Evolutionary conservation across 371 early-diverging fungal species (phyloP), one percentile per base, ranked within the genome.

Genomic region (Actinomortierella wolfii): DNA sequence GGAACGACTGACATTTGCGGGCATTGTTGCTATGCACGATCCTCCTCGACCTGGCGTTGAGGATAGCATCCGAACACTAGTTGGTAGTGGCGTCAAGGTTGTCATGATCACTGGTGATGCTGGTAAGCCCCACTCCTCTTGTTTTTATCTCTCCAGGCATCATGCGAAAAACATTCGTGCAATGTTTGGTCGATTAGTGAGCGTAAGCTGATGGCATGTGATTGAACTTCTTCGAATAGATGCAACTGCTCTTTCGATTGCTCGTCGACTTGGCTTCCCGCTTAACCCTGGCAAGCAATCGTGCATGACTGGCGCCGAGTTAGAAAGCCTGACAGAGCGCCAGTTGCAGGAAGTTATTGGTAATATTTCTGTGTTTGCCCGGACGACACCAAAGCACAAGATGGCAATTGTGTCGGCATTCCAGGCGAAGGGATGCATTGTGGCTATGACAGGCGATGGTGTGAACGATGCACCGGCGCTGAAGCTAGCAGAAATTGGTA

Each of bases 371-470:
- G 92, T 94, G 4, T 96, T 96, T 85, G 94, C 94, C 0, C 89
- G 96, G 40, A 94, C 95, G 11, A 92, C 93, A 3, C 95, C 96
- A 23, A 91, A 93, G 61, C 94, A 95, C 68, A 96, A 96, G 69
- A 81, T 95, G 54, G 85, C 86, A 51, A 93, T 96, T 66, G 92
- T 95, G 17, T 82, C 89, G 47, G 88, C 93, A 18, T 83, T 89
- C 61, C 88, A 91, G 50, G 80, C 81, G 26, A 84, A 89, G 39
- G 93, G 89, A 8, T 77, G 84, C 48, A 87, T 88, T 8, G 93
- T 94, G 6, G 95, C 92, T 2, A 93, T 97, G 81, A 95, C 95
- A 13, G 99, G 99, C 18, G 99, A 99, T 78, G 99, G 98, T 46
- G 94, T 94, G n/a, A 96, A 94, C 68, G 98, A 97, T 81, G 93